These are phyloP conservation scores for Delitschia confertaspora DNA, from an alignment of 495 filamentous ascomycete genomes.

Conservation along the genomic window DNA sequence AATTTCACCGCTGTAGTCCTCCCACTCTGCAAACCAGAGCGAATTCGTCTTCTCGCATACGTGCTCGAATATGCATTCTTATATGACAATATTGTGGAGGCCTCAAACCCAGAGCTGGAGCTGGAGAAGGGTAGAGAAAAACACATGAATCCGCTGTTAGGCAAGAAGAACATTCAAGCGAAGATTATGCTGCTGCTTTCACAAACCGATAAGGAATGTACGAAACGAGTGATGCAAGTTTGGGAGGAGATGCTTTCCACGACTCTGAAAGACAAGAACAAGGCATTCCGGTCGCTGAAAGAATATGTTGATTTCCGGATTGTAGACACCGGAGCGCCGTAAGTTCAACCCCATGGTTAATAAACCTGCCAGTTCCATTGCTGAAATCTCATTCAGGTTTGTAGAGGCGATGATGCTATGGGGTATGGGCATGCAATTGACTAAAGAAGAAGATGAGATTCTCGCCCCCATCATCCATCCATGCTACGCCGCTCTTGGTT, in stretches of 20 bases:
- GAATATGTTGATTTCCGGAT: neutral
- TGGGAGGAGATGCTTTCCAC: neutral
- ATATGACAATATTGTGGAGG: slow-evolving; percentile 3
- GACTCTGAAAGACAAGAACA: neutral
- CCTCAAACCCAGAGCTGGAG: neutral
- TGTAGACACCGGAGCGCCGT: neutral
- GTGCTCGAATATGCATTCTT: slow-evolving; percentile 6
- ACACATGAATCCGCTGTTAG: neutral
- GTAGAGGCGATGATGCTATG: no score
- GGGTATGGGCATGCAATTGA: neutral
- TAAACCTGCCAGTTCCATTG: no score
- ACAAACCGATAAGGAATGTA: neutral
- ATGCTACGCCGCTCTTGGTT: neutral
- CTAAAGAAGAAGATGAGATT: neutral
- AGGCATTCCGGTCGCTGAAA: neutral
- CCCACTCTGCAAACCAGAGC: slow-evolving; percentile 1
- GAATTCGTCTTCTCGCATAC: slow-evolving; percentile 1
- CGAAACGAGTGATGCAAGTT: neutral
- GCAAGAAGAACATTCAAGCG: slow-evolving; percentile 1
- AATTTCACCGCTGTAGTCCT: neutral
- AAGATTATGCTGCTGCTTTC: neutral
- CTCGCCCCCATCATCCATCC: neutral
- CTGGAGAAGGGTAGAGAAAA: neutral
- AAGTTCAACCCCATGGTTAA: no score
- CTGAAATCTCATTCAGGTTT: no score